Evolutionary conservation across 2,329 filamentous ascomycete genomes (phyloP), one percentile per base, ranked within the genome.

Genomic region (Aspergillus glaucus): DNA sequence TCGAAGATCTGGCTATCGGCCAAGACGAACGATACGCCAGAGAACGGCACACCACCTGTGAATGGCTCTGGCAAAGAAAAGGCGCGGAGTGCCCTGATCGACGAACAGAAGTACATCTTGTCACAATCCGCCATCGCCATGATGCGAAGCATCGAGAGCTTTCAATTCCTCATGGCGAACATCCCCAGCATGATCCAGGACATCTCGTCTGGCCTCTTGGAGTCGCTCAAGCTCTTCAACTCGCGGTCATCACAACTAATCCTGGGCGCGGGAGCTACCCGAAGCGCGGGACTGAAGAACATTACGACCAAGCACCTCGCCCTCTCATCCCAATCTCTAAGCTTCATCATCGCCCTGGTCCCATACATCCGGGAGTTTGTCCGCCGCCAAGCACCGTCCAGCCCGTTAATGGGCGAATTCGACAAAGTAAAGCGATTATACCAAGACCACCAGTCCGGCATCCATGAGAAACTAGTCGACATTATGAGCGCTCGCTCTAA

Each of bases 241-340:
- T 96, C 90, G 2, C 86, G 93, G 17, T 91, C 91, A 50, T 94
- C 87, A n/a, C 93, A 98, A 65, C 80, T 98, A 50, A 96, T 98
- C 55, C 82, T 98, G 6, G 93, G 93, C 1, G 93, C 93, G 1
- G 93, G 93, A 4, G 93, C 93, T 3, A 96, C 88, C 4, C 79
- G 83, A 32, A 90, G 87, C 21, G 93, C 91, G 1, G 92, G 92
- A 0, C 75, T 98, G 17, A 95, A 90, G 66, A 96, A 96, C 62
- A 98, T 98, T 65, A 95, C 88, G 0, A 95, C 93, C 0, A 93
- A 93, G 60, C 92, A 98, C 69, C 79, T 98, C 1, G 91, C 93
- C 0, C 81, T 97, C 15, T 91, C 93, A 2, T 91, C 87, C 0
- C 92, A 96, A 67, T 87, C 91, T 0, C 72, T 97, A 17, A 86